These are phyloP conservation scores for Mycena crocata DNA, from an alignment of 768 basidiomycete genomes.

Conservation along the genomic window DNA sequence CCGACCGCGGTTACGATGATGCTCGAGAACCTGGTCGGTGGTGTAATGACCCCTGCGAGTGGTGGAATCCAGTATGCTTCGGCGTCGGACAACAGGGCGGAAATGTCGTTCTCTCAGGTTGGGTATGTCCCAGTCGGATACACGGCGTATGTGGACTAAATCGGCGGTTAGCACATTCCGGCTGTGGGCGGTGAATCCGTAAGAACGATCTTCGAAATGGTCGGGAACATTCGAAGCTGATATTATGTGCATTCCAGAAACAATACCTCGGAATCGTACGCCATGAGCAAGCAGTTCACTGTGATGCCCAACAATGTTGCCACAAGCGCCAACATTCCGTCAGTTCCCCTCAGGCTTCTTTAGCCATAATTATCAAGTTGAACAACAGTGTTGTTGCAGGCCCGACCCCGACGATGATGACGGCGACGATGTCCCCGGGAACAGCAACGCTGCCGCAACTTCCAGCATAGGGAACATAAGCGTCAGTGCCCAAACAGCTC, in stretches of 20 bases:
- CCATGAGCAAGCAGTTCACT: not conserved
- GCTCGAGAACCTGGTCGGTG: conserved; percentile 7
- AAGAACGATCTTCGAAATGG: not conserved
- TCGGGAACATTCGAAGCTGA: not conserved
- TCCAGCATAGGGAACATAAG: too few relatives aligned
- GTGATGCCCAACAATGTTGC: not conserved
- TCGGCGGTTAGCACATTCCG: conserved; percentile 1
- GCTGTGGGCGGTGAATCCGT: conserved; percentile 26
- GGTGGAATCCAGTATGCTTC: not conserved
- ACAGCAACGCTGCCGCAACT: not conserved
- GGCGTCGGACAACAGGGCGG: not conserved
- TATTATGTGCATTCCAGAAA: not conserved
- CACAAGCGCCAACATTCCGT: not conserved
- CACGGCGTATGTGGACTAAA: not conserved
- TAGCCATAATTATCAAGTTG: not conserved
- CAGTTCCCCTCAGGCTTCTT: not conserved
- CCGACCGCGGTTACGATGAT: not conserved
- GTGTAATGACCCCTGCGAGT: not conserved
- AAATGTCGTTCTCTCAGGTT: not conserved
- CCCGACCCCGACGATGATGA: too few relatives aligned
- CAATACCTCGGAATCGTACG: not conserved
- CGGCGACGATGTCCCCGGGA: too few relatives aligned
- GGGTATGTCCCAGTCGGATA: not conserved
- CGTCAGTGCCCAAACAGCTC: too few relatives aligned
- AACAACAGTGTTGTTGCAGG: not conserved